These are phyloP conservation scores for Saussurea involucrata DNA, from an alignment of 129 eudicot species.

Conservation along the genomic window DNA sequence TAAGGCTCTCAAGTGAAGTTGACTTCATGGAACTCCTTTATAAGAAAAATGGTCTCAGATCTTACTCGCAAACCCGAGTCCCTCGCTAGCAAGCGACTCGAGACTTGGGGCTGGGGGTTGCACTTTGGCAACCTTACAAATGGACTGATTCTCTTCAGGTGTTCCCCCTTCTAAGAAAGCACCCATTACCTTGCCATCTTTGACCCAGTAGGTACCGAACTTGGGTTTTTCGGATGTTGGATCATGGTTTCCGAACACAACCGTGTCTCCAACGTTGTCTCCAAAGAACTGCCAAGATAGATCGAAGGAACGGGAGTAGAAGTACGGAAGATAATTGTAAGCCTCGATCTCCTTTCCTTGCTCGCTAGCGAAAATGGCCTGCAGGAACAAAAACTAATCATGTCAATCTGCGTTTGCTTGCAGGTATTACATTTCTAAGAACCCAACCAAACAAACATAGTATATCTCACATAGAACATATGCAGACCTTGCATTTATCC, in stretches of 20 bases:
- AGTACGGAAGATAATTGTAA: slow-evolving; percentile 37
- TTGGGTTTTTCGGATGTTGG: slow-evolving; percentile 55
- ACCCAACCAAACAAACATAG: too few species aligned
- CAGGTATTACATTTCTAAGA: too few species aligned
- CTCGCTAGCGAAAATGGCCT: slow-evolving; percentile 34
- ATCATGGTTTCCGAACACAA: slow-evolving; percentile 38
- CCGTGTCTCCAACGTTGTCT: slow-evolving; percentile 63
- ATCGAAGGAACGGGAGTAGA: slow-evolving; percentile 73
- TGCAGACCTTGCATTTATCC: too few species aligned
- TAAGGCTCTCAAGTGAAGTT: not conserved
- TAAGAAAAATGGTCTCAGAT: slow-evolving; percentile 18
- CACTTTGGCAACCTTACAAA: slow-evolving; percentile 52
- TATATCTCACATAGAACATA: too few species aligned
- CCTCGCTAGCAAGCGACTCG: slow-evolving; percentile 55
- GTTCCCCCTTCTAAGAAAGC: slow-evolving; percentile 67
- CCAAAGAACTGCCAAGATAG: slow-evolving; percentile 87
- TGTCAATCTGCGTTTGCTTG: not conserved
- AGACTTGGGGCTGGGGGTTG: slow-evolving; percentile 55
- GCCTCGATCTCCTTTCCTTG: slow-evolving; percentile 40
- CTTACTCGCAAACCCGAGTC: slow-evolving; percentile 51
- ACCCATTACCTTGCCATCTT: slow-evolving; percentile 69
- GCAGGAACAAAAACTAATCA: not conserved
- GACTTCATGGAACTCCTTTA: not conserved
- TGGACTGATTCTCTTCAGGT: slow-evolving; percentile 73
- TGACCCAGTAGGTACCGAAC: slow-evolving; percentile 76